Evolutionary conservation across 1,284 basidiomycete genomes (phyloP), one percentile per base, ranked within the genome.

Genomic region (Caloboletus firmus): DNA sequence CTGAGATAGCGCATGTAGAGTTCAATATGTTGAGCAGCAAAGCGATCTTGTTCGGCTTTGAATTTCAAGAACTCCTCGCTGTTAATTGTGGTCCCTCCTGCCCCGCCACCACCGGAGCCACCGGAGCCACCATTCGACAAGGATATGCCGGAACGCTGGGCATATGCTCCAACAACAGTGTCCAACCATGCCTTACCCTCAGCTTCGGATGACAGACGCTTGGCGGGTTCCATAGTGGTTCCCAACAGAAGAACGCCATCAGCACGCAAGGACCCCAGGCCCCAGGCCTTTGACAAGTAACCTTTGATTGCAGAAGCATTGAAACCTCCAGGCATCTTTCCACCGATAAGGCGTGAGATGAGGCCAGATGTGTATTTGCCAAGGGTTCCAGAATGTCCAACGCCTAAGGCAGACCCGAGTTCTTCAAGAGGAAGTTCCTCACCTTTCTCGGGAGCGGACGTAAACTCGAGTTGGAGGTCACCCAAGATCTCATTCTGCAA

Each of bases 311-410:
- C 83, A 5, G 95, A 93, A 26, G 91, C 79, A 71, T 98, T 98
- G 84, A 99, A 99, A 30, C 96, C 96, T 75, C 97, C 97, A 37
- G 97, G 97, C 90, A 99, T 95, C 78, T 99, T 99, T 56, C 88
- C 87, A 54, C 94, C 93, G 52, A 98, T 81, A 69, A 98, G 82
- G 57, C 97, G 91, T 51, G 95, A 95, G 51, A 98, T 80, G 45
- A 99, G 81, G 31, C 93, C 88, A 55, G 85, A 89, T n/a, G 92
- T 93, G 76, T 98, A 94, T 75, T 99, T 99, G 67, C 96, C 96
- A 31, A 97, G 84, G n/a, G 80, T 72, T 22, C 95, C 95, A 47
- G 82, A 76, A 77, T 94, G 94, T 26, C 94, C 94, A 49, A 85
- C 79, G 28, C 83, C 80, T 37, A 99, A 78, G 9, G 93, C 86